Base-by-base conservation (phyloP, 2,329 filamentous ascomycete species). In the Xylariaceae sp. region DNA sequence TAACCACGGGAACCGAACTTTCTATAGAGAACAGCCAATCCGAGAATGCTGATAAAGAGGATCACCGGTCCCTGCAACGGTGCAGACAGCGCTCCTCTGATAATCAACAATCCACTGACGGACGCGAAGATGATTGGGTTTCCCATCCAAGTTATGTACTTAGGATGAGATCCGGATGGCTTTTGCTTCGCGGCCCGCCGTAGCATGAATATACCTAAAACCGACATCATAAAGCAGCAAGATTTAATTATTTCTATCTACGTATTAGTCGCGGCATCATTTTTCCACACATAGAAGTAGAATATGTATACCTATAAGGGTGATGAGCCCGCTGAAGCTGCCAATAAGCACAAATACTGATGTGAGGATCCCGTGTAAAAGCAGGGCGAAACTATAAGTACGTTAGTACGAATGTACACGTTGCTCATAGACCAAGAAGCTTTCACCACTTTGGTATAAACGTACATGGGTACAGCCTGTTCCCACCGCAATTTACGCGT, bases 21-120 rank as follows among this genome's bases (percentile, higher is more conserved):
- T 37, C 61, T 52, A 21, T 57, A 59, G 52, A 67, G 63, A 13
- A 61, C 53, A 48, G 49, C 65, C 48, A 69, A 50, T 51, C 65
- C 64, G 10, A 66, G 53, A 8, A 60, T 39, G 50, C 62, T 62
- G 58, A 66, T 65, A 41, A 61, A 61, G 44, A 69, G 21, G 42
- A 70, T 66, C 37, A 57, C 52, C 33, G 65, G 63, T 50, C 61
- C 64, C 55, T 68, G 67, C 41, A 66, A 56, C 44, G 63, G 65
- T 56, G 64, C 61, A 49, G 57, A 62, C 26, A 66, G 57, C 33
- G 59, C 49, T 55, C 64, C 70, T 59, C 66, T 62, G 39, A 65
- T 48, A 23, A 69, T 64, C 53, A 67, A 51, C 53, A 67, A 43
- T 24, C 54, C 56, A 50, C 64, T 69, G 26, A 64, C 58, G 33